Evolutionary conservation across 441 rosid genomes (phyloP), one percentile per base, ranked within the genome.

Genomic region (Adansonia madagascariensis): DNA sequence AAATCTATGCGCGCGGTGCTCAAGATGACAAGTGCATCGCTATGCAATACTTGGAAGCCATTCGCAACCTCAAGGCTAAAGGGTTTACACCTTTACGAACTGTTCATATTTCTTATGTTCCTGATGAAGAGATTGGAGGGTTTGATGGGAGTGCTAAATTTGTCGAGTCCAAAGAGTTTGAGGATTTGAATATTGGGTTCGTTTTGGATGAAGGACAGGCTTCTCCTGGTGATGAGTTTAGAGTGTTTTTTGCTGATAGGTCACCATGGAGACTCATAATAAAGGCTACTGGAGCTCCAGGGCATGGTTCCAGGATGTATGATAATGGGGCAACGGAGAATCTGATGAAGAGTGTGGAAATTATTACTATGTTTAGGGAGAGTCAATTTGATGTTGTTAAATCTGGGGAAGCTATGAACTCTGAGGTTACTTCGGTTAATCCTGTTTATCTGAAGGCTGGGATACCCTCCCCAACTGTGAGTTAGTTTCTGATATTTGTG

Each of bases 51-150:
- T 79, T 95, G 0, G 98, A 93, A 84, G 90, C 97, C 1, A 88
- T 95, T 39, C 83, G 92, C 60, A 90, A 85, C 41, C 81, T 95
- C 78, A 88, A 86, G 67, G 80, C 78, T 0, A 81, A 73, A n/a
- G 78, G 80, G 15, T 91, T 91, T 67, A 22, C 43, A 12, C 97
- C 97, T 9, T 62, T 76, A 1, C 87, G 96, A 15, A 91, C 99
- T 4, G 57, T 93, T 31, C 94, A 91, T 62, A 63, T 93, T 56
- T 90, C 89, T 0, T 92, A 84, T 17, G 89, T 91, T 0, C 97
- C 98, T 0, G 97, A 95, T 2, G 97, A 95, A 85, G 98, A 94
- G 84, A 91, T 91, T 20, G 97, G 98, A 0, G 98, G 94, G 12
- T 0, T 73, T 1, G 86, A 88, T 18, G 98, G 98, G 57, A 84